These are phyloP conservation scores for Wilcoxina mikolae DNA, from an alignment of 495 filamentous ascomycete species.

Conservation along the genomic window DNA sequence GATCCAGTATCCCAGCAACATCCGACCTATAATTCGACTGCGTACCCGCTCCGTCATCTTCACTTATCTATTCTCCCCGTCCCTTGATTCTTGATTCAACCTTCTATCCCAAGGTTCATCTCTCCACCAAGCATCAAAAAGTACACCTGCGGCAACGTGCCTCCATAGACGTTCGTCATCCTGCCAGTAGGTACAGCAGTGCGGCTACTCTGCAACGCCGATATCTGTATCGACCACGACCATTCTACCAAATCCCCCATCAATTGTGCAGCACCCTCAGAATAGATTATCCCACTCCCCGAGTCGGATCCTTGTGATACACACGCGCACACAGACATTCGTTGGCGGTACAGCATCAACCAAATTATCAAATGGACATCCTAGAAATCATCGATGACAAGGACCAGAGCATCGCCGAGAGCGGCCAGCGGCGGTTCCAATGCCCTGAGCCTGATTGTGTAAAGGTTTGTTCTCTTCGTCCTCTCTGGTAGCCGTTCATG, in stretches of 20 bases:
- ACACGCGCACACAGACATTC: background rate
- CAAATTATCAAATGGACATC: conserved; percentile 26
- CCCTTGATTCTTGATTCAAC: background rate
- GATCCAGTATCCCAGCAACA: background rate
- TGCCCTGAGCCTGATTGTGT: conserved; percentile 26
- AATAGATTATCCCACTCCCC: background rate
- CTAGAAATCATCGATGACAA: conserved; percentile 30
- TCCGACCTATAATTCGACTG: background rate
- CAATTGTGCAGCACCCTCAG: background rate
- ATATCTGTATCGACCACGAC: too few relatives aligned
- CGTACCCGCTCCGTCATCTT: background rate
- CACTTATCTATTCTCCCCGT: background rate
- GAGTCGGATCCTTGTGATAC: too few relatives aligned
- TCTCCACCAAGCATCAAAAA: background rate
- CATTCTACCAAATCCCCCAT: background rate
- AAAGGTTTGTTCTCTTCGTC: conserved; percentile 26
- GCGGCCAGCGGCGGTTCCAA: conserved; percentile 23
- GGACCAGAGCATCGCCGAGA: conserved; percentile 28
- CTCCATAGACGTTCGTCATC: too few relatives aligned
- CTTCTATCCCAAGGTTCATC: background rate
- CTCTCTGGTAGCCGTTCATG: conserved; percentile 4
- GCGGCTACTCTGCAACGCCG: too few relatives aligned
- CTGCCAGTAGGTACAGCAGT: too few relatives aligned
- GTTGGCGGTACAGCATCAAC: background rate
- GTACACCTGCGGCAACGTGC: background rate